These are phyloP conservation scores for Xylaria sp. DNA, from an alignment of 495 filamentous ascomycete genomes.

Conservation along the genomic window DNA sequence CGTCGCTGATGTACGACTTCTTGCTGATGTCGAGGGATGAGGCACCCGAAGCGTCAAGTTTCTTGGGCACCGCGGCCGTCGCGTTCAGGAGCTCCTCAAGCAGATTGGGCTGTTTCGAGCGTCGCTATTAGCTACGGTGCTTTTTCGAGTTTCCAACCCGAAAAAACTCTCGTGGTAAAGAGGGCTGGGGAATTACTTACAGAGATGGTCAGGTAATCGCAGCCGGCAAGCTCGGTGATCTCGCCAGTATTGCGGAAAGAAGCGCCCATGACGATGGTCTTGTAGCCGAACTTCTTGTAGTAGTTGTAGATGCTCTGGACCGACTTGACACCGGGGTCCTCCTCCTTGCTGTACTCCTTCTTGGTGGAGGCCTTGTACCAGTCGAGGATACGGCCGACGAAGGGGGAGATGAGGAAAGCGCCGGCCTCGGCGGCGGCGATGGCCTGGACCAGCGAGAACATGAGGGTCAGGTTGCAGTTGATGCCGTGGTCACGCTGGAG, in stretches of 20 bases:
- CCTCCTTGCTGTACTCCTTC: conserved; percentile 84
- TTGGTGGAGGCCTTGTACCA: conserved; percentile 98
- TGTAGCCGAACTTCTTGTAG: conserved; percentile 99
- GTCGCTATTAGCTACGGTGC: conserved; percentile 18
- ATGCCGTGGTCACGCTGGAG: conserved; percentile 92
- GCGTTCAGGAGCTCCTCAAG: conserved; percentile 94
- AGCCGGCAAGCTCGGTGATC: conserved; percentile 97
- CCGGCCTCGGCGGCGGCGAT: conserved; percentile 96
- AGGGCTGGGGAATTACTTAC: conserved; percentile 55
- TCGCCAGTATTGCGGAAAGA: conserved; percentile 96
- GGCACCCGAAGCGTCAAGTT: conserved; percentile 79
- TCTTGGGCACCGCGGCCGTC: conserved; percentile 80
- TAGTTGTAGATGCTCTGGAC: conserved; percentile 99
- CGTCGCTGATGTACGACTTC: conserved; percentile 89
- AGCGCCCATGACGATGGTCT: conserved; percentile 99
- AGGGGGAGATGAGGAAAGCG: conserved; percentile 98
- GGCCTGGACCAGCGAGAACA: conserved; percentile 96
- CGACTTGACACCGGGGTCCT: conserved; percentile 96
- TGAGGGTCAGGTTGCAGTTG: conserved; percentile 98
- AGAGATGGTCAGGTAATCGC: conserved; percentile 98
- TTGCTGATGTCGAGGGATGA: conserved; percentile 75
- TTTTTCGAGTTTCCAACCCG: neutral
- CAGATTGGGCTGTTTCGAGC: conserved; percentile 73
- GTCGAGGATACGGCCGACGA: conserved; percentile 98
- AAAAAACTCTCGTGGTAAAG: neutral